A percentile compares a stretch with the other conserved stretches of the same genome.
Evolutionary conservation across 192 early-diverging fungal species (phyloP).

Genomic region (Coemansia sp.): DNA sequence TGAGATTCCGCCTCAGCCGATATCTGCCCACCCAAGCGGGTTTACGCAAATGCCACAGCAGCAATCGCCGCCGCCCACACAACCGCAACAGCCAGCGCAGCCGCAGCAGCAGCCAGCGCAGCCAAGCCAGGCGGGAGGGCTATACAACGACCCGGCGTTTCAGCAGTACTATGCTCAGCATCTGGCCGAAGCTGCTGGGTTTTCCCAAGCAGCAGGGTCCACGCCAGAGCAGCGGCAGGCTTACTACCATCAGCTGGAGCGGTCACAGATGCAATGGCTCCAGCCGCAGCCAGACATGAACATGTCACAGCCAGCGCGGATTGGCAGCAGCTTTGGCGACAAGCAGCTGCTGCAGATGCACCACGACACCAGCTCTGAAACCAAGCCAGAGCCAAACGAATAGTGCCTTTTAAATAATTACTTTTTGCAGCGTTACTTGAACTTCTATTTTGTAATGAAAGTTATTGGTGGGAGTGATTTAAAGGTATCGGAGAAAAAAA

Average conservation of each 20-base stretch:
- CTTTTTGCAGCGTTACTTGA: background rate
- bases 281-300: constrained; percentile 44
- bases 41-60: constrained; percentile 10
- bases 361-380: constrained; percentile 12
- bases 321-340: constrained; percentile 7
- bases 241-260: constrained; percentile 54
- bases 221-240: constrained; percentile 43
- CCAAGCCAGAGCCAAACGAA: constrained; percentile 18
- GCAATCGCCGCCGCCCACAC: background rate
- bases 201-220: constrained; percentile 28
- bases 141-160: constrained; percentile 33
- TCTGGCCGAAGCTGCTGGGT: constrained; percentile 39
- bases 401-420: background rate
- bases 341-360: constrained; percentile 23
- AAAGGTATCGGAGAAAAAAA: constrained; percentile 3
- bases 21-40: background rate
- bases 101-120: constrained; percentile 12
- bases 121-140: constrained; percentile 10
- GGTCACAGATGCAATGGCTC: constrained; percentile 51
- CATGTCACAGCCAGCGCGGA: constrained; percentile 14
- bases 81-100: constrained; percentile 7
- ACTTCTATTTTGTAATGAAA: background rate
- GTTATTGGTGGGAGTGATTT: background rate
- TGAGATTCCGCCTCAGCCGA: constrained; percentile 3
- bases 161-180: constrained; percentile 54